Conservation (phyloP, 306 rosid genomes). For the Lathyrus tuberosus region DNA sequence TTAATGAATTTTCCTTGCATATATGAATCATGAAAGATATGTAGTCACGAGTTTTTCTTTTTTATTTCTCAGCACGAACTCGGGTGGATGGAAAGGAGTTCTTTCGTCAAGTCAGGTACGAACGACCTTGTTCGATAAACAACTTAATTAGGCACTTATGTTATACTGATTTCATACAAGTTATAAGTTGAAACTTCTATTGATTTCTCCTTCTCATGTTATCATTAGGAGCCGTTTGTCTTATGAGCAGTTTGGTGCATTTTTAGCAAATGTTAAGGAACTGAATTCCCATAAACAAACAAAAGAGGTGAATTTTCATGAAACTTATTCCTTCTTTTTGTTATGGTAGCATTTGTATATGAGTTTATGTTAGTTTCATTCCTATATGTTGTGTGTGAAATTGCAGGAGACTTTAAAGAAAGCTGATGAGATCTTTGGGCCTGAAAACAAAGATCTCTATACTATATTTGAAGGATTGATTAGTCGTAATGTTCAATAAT, state of each 20-base stretch:
- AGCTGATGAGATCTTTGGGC: conserved; percentile 90
- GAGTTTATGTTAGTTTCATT: conserved; percentile 4
- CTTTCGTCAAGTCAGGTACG: conserved; percentile 97
- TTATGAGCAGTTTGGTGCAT: conserved; percentile 94
- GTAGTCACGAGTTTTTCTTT: conserved; percentile 16
- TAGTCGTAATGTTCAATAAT: conserved; percentile 69
- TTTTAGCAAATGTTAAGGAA: conserved; percentile 90
- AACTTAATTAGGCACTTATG: neutral
- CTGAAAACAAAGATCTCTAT: conserved; percentile 86
- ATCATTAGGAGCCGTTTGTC: conserved; percentile 87
- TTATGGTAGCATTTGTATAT: neutral
- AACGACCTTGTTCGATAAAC: neutral
- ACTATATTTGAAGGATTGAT: conserved; percentile 86
- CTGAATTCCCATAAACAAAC: conserved; percentile 89
- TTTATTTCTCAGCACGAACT: conserved; percentile 61
- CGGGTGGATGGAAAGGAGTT: conserved; percentile 94
- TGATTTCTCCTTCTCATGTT: conserved; percentile 19
- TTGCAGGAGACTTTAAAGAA: conserved; percentile 85
- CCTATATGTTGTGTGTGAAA: neutral
- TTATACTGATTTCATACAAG: neutral
- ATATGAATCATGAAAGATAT: neutral
- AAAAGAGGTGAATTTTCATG: conserved; percentile 60
- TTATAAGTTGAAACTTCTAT: neutral
- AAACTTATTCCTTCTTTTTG: neutral
- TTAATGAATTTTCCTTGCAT: neutral